Percentiles rank a stretch among this genome's conserved stretches.
Conservation (phyloP, 805 yeast genomes). For the Kazachstania viticola region DNA sequence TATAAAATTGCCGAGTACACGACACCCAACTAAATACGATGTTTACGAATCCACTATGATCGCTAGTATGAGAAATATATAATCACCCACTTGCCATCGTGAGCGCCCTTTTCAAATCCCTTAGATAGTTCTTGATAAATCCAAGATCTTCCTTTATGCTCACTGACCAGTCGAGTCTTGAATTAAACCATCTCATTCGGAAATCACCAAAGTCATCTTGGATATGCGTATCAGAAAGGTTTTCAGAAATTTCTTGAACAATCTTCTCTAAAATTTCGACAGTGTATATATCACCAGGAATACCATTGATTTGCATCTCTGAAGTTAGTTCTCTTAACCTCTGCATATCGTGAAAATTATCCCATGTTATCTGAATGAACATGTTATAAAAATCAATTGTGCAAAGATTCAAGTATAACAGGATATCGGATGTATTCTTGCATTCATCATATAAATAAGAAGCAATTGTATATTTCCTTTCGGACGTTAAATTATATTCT, state of each 20-base stretch:
- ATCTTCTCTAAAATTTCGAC: conserved; percentile 16
- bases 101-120: conserved; percentile 12
- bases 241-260: conserved; percentile 8
- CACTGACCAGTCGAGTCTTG: conserved; percentile 20
- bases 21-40: too few species aligned
- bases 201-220: too few species aligned
- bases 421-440: conserved; percentile 16
- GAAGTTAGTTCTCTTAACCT: conserved; percentile 11
- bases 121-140: conserved; percentile 15
- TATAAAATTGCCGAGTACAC: too few species aligned
- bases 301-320: conserved; percentile 26
- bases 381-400: conserved; percentile 22
- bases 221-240: too few species aligned
- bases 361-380: conserved; percentile 21
- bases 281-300: conserved; percentile 22
- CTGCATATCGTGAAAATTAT: conserved; percentile 16
- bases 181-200: too few species aligned
- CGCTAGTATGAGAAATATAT: too few species aligned
- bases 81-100: too few species aligned
- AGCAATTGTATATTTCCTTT: conserved; percentile 17
- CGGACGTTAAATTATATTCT: conserved; percentile 3
- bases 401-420: conserved; percentile 22
- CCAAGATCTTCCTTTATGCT: conserved; percentile 13
- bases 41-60: too few species aligned
- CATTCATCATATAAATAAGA: conserved; percentile 20